These are phyloP conservation scores for Adenanthera pavonina DNA, from an alignment of 306 rosid genomes.

Conservation along the genomic window DNA sequence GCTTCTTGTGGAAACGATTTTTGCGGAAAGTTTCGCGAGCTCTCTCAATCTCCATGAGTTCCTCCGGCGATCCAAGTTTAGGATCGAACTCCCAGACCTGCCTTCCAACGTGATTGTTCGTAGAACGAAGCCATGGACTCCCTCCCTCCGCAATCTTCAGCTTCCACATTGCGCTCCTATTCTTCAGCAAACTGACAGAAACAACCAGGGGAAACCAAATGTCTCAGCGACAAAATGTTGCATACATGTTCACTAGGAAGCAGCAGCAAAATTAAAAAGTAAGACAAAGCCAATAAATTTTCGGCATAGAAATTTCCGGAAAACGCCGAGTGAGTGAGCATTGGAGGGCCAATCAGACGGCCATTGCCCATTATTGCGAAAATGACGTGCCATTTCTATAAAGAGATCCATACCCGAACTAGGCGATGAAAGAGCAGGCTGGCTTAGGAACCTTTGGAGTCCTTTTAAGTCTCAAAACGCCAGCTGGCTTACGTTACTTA, in stretches of 20 bases:
- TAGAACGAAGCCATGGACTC: constrained; percentile 68
- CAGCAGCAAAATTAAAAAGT: not conserved
- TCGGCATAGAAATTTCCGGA: not conserved
- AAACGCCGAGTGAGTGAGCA: not conserved
- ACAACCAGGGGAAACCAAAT: not conserved
- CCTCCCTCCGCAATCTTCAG: constrained; percentile 80
- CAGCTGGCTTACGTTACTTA: not conserved
- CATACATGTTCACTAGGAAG: not conserved
- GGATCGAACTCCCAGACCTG: constrained; percentile 91
- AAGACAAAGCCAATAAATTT: not conserved
- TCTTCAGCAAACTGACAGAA: not conserved
- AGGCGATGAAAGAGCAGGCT: not conserved
- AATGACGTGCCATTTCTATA: not conserved
- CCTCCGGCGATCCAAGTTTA: constrained; percentile 53
- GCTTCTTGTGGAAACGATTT: constrained; percentile 63
- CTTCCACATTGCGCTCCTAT: constrained; percentile 71
- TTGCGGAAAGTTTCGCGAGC: constrained; percentile 55
- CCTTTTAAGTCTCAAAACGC: not conserved
- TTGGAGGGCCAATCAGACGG: not conserved
- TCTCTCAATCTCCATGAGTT: constrained; percentile 52
- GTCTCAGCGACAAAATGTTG: not conserved
- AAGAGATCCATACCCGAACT: not conserved
- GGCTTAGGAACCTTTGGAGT: not conserved
- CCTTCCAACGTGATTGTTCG: constrained; percentile 73
- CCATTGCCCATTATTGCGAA: not conserved